phyloP scores from a whole-genome alignment of 1,284 basidiomycete species.

The Tilletia indica region DNA sequence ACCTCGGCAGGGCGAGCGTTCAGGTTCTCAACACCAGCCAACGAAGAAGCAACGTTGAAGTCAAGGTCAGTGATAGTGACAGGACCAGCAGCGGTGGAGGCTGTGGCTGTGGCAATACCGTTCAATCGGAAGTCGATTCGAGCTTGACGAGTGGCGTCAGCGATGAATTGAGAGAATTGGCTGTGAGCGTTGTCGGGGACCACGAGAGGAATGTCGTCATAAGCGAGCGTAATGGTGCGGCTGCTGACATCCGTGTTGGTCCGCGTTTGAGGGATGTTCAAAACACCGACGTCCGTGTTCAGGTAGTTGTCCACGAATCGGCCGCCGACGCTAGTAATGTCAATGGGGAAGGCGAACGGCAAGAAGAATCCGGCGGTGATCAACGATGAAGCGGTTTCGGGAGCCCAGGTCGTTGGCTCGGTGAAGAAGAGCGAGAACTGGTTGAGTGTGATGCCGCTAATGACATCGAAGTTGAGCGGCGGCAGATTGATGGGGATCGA shows the following conservation, averaged over 20 bases:
- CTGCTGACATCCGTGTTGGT: conserved; percentile 67
- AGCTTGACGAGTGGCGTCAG: conserved; percentile 65
- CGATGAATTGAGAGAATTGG: conserved; percentile 67
- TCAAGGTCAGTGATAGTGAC: conserved; percentile 64
- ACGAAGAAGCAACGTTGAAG: conserved; percentile 67
- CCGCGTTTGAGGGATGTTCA: conserved; percentile 66
- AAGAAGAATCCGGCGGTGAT: conserved; percentile 68
- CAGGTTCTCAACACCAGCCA: conserved; percentile 70
- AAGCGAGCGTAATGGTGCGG: conserved; percentile 68
- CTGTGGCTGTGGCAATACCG: conserved; percentile 65
- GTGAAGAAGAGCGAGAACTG: conserved; percentile 68
- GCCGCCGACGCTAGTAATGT: conserved; percentile 67
- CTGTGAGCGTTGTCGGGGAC: conserved; percentile 63
- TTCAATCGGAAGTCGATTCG: conserved; percentile 64
- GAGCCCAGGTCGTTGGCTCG: conserved; percentile 60
- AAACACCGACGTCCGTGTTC: conserved; percentile 65
- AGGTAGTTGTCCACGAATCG: conserved; percentile 66
- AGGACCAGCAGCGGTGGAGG: conserved; percentile 70
- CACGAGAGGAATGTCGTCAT: conserved; percentile 66
- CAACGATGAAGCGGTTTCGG: conserved; percentile 65
- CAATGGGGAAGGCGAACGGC: conserved; percentile 71
- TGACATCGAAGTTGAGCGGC: conserved; percentile 68
- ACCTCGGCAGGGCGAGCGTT: conserved; percentile 66
- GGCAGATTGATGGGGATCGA: conserved; percentile 66
- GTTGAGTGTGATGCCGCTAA: conserved; percentile 68